Percentiles rank a stretch among this genome's conserved stretches.
Evolutionary conservation across 2,329 filamentous ascomycete species (phyloP).

Genomic region (Tolypocladium guangdongense): DNA sequence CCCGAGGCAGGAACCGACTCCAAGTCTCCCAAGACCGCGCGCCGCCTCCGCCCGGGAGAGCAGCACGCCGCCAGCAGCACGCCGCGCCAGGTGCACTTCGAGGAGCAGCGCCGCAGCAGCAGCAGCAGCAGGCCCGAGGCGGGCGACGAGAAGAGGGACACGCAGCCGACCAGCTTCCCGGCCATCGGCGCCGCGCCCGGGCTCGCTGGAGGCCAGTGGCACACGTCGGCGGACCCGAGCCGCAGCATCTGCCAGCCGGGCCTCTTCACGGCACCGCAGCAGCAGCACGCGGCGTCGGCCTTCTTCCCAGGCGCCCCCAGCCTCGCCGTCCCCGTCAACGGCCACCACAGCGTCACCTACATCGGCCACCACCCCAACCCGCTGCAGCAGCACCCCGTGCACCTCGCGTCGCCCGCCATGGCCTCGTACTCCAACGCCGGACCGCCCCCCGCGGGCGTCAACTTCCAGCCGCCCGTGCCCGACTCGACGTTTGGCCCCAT

Average conservation of each 20-base stretch:
- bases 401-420: conserved; percentile 17
- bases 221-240: conserved; percentile 21
- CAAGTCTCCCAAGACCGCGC: conserved; percentile 19
- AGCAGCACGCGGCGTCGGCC: conserved; percentile 5
- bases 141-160: conserved; percentile 4
- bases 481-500: conserved; percentile 46
- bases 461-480: conserved; percentile 48
- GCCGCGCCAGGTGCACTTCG: conserved; percentile 23
- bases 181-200: conserved; percentile 11
- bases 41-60: conserved; percentile 13
- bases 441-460: conserved; percentile 31
- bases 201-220: conserved; percentile 17
- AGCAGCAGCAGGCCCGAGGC: conserved; percentile 6
- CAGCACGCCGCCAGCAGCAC: conserved; percentile 6
- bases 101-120: conserved; percentile 1
- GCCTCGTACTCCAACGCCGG: conserved; percentile 30
- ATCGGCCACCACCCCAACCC: conserved; percentile 11
- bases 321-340: background rate
- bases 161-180: conserved; percentile 16
- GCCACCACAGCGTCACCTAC: conserved; percentile 12
- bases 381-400: conserved; percentile 8
- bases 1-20: conserved; percentile 12
- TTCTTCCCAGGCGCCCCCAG: conserved; percentile 1
- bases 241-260: conserved; percentile 11
- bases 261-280: background rate